Evolutionary conservation across 768 basidiomycete species (phyloP).

Genomic region (Mycena polygramma): DNA sequence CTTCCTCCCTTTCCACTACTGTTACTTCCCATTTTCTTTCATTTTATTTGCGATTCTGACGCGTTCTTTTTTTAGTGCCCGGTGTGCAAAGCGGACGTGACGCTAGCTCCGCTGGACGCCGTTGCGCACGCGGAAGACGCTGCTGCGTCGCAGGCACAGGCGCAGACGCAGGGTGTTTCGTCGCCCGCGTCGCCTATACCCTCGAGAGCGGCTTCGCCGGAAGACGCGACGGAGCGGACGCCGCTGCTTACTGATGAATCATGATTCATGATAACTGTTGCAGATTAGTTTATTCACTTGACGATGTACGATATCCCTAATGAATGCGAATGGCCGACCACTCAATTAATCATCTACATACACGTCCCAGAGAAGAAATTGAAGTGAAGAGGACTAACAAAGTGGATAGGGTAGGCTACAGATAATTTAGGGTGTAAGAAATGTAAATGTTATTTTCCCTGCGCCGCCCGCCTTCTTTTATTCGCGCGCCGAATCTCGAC

Average conservation of each 20-base stretch:
- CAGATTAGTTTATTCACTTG: background rate
- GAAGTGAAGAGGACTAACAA: too few relatives aligned
- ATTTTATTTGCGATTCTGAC: constrained; percentile 21
- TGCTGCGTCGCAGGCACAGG: too few relatives aligned
- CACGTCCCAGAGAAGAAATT: background rate
- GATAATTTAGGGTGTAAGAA: constrained; percentile 14
- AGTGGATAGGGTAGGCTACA: constrained; percentile 1
- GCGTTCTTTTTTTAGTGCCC: constrained; percentile 72
- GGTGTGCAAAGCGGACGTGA: constrained; percentile 93
- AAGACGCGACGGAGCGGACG: constrained; percentile 29
- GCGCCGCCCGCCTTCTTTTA: constrained; percentile 66
- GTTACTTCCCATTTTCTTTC: background rate
- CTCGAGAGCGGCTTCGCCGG: constrained; percentile 21
- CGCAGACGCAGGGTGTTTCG: too few relatives aligned
- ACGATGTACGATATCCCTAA: constrained; percentile 23
- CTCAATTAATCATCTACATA: background rate
- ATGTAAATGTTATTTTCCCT: constrained; percentile 33
- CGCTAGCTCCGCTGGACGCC: constrained; percentile 47
- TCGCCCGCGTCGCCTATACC: background rate
- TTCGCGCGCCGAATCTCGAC: constrained; percentile 84
- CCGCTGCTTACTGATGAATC: constrained; percentile 20
- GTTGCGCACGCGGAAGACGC: background rate
- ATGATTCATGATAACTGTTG: too few relatives aligned
- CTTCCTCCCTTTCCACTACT: too few relatives aligned
- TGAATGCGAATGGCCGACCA: background rate